Percentiles rank a stretch among this genome's conserved stretches.
These are phyloP conservation scores for Sphenostylis stenocarpa DNA, from an alignment of 306 rosid species.

Conservation along the genomic window DNA sequence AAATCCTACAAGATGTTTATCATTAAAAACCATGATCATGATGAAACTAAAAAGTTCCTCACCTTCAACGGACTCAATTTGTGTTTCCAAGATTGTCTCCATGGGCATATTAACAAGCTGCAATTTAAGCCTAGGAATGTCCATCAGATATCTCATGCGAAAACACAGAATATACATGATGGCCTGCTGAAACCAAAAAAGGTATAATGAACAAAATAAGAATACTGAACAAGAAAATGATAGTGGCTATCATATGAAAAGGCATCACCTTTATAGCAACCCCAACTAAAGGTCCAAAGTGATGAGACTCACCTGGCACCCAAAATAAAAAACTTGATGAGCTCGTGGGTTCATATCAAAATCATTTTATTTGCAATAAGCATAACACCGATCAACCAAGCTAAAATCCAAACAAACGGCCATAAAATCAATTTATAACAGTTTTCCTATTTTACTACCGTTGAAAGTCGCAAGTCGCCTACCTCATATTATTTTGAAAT, in stretches of 20 bases:
- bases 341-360: constrained; percentile 57
- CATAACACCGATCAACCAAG: constrained; percentile 69
- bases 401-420: constrained; percentile 50
- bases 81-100: constrained; percentile 61
- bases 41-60: constrained; percentile 18
- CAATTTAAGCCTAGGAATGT: constrained; percentile 49
- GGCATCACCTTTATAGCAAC: neutral
- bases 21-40: neutral
- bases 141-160: constrained; percentile 73
- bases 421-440: neutral
- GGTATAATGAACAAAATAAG: constrained; percentile 1
- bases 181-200: constrained; percentile 50
- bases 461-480: too few relatives aligned
- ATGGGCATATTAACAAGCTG: constrained; percentile 60
- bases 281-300: neutral
- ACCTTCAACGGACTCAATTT: constrained; percentile 75
- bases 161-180: constrained; percentile 78
- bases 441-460: neutral
- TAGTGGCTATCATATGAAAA: neutral
- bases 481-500: too few relatives aligned
- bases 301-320: constrained; percentile 69
- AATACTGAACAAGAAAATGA: neutral
- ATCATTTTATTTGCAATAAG: constrained; percentile 50
- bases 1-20: neutral
- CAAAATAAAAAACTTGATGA: constrained; percentile 77